Conservation (phyloP, 2,329 filamentous ascomycete genomes). For the Trichoderma sp. region DNA sequence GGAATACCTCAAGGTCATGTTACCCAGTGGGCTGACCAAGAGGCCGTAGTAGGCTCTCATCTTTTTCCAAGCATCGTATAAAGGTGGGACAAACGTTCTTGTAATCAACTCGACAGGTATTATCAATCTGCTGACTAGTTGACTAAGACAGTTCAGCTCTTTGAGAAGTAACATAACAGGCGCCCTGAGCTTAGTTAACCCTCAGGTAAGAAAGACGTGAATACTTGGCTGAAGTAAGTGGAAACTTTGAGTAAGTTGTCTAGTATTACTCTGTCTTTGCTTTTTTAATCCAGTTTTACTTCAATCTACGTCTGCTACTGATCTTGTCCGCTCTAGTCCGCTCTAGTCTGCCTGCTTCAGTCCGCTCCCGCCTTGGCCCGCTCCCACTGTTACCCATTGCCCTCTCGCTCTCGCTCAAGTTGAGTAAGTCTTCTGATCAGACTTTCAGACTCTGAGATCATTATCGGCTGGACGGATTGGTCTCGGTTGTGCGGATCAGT, state of each 20-base stretch:
- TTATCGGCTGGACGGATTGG: background rate
- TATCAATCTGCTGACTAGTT: background rate
- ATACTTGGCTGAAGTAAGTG: background rate
- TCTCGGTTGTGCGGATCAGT: background rate
- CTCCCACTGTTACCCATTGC: background rate
- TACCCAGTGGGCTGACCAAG: background rate
- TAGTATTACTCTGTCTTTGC: background rate
- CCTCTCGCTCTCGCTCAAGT: background rate
- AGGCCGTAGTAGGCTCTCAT: background rate
- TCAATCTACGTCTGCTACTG: background rate
- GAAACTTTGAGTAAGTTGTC: background rate
- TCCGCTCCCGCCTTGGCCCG: background rate
- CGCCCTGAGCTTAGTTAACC: background rate
- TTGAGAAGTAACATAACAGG: background rate
- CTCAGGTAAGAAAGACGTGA: background rate
- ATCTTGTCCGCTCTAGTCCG: background rate
- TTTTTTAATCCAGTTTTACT: background rate
- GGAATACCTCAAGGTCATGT: background rate
- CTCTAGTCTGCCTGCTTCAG: background rate
- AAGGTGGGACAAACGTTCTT: background rate
- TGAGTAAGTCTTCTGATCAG: background rate
- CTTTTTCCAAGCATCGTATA: background rate
- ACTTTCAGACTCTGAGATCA: background rate
- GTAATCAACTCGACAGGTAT: background rate
- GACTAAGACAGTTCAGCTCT: background rate